Percentiles rank a stretch among this genome's conserved stretches.
phyloP scores from a whole-genome alignment of 768 basidiomycete genomes.

The Clavaria fumosa region DNA sequence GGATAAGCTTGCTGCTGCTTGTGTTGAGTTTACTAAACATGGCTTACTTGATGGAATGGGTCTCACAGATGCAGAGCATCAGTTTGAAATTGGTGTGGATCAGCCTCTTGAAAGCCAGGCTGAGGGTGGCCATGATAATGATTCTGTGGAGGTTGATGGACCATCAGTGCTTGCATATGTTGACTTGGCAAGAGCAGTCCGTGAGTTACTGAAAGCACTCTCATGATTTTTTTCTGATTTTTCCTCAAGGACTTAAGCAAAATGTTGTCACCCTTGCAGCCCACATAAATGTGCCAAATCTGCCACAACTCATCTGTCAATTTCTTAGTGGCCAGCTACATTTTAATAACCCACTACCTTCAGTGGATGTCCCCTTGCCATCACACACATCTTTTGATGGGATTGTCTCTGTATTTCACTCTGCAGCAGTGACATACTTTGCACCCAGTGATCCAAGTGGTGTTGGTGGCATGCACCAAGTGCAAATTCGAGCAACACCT shows the following conservation, averaged over 20 bases:
- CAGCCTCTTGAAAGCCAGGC: neutral
- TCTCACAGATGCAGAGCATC: neutral
- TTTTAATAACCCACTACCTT: neutral
- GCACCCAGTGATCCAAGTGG: conserved; percentile 17
- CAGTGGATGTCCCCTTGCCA: conserved; percentile 6
- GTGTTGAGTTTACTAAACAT: conserved; percentile 2
- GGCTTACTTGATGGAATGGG: neutral
- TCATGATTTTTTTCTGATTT: neutral
- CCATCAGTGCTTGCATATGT: neutral
- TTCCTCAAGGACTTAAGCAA: neutral
- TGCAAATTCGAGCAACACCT: conserved; percentile 12
- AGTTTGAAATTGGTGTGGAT: neutral
- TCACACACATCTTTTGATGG: neutral
- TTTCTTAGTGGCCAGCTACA: neutral
- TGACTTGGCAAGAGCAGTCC: neutral
- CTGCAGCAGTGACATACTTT: conserved; percentile 12
- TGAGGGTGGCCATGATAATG: neutral
- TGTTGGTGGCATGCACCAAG: conserved; percentile 15
- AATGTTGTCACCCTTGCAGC: neutral
- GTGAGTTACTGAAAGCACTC: neutral
- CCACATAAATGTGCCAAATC: neutral
- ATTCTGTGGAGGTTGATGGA: neutral
- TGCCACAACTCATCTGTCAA: neutral
- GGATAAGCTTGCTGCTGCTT: conserved; percentile 6
- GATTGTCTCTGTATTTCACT: conserved; percentile 5